These are phyloP conservation scores for Anisodus tanguticus DNA, from an alignment of 257 asterid species.

Conservation along the genomic window DNA sequence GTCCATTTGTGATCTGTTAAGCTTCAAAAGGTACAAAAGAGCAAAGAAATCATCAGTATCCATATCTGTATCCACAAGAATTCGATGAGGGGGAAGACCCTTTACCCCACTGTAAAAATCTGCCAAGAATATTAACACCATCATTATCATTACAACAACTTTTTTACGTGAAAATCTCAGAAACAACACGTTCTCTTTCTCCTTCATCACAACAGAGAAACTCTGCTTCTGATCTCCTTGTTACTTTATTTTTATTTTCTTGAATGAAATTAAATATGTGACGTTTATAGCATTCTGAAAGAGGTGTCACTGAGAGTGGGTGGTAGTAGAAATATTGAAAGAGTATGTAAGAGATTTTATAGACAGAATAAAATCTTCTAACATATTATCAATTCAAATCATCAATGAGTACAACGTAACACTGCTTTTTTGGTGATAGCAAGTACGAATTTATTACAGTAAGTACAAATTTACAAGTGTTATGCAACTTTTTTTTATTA, in stretches of 20 bases:
- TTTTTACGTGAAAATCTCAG: background rate
- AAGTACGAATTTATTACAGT: no score
- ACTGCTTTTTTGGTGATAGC: no score
- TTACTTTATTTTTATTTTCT: background rate
- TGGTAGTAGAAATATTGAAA: background rate
- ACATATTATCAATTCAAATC: no score
- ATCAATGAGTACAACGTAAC: no score
- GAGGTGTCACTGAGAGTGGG: background rate
- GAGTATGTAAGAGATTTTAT: background rate
- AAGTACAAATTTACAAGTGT: no score
- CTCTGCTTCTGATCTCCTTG: background rate
- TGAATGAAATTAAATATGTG: conserved; percentile 15
- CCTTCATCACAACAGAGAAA: conserved; percentile 12
- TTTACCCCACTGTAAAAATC: conserved; percentile 28
- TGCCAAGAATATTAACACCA: conserved; percentile 22
- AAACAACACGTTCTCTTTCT: background rate
- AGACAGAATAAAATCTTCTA: background rate
- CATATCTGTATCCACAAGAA: conserved; percentile 80
- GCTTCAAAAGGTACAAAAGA: conserved; percentile 83
- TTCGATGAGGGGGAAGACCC: conserved; percentile 57
- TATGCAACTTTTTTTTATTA: no score
- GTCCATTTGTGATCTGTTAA: conserved; percentile 65
- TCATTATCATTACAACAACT: background rate
- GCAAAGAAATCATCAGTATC: conserved; percentile 92
- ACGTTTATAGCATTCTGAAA: conserved; percentile 25